Evolutionary conservation across 257 asterid species (phyloP), one percentile per base, ranked within the genome.

Genomic region (Solanum chiquidenum): DNA sequence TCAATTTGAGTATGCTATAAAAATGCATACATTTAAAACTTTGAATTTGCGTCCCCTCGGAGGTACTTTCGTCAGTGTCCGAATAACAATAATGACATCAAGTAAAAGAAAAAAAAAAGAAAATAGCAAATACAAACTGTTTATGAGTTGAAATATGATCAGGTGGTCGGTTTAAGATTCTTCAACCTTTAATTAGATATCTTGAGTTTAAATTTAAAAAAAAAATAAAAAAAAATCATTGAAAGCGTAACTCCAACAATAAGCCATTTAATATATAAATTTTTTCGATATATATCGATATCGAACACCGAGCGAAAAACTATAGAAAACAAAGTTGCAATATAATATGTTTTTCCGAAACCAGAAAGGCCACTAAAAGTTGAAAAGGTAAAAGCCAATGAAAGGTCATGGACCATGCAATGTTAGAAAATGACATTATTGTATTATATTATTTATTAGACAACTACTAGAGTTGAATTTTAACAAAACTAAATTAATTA

Each of bases 161-260:
- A 4, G 3, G 5, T 64, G 27, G 1, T 11, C 1, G 2, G 0
- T 25, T 69, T 16, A 16, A 0, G 2, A 13, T 29, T 12, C 2
- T 69, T 8, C 6, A 0, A 12, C 1, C 1, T 12, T 62, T 64
- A 11, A 27, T 0, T 8, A 12, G 4, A 25, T 11, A 14, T n/a
- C 18, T 64, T 4, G 8, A 23, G 1, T 64, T 64, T 2, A 29
- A 29, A 29, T 29, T 29, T 29, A 29, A 29, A 29, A 29, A 29
- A 29, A 1, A 29, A 29, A 29, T 1, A 1, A 14, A 5, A 23
- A n/a, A 64, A 62, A 9, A 9, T 3, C 1, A 6, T 12, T 16
- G 2, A 18, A 33, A 71, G n/a, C 0, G 12, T 16, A 0, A 0
- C 10, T 31, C 0, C 2, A 71, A 3, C 14, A 31, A 71, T 7